Evolutionary conservation across 2,329 filamentous ascomycete species (phyloP), one percentile per base, ranked within the genome.

Genomic region (Zymoseptoria crescenta): DNA sequence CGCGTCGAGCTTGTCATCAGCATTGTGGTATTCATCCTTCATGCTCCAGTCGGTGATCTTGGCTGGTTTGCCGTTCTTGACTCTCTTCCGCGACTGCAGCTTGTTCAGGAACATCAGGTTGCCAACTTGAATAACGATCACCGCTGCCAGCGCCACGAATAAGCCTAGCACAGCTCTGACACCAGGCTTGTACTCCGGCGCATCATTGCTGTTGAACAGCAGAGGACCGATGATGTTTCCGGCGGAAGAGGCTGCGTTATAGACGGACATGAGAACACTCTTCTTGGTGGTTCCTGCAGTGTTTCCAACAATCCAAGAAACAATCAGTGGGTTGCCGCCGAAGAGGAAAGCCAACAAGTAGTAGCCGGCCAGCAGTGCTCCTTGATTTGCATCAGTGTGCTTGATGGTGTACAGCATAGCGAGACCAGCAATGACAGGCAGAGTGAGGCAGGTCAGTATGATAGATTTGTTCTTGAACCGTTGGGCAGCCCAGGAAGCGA

Each of bases 231-330:
- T 78, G 58, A 89, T 87, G 68, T 88, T 87, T 2, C 86, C 86
- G 0, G 64, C 59, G 7, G 83, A 81, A 1, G 80, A 79, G 0
- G 82, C 85, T 1, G 82, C 84, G 64, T 86, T 85, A 75, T 83
- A 88, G 0, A 87, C 73, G 0, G 81, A 82, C 79, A 87, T 84
- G 48, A 84, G 79, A 54, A 82, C 77, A 0, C 83, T 84, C 67
- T 86, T 86, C 72, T 89, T 88, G 2, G 85, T 87, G 16, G 80
- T 82, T 6, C 86, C 87, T 0, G 79, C 86, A 0, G 84, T 87
- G 69, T 89, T 89, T 7, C 81, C 83, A 5, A 88, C 79, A 59
- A 88, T 84, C 86, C 86, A 89, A 0, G 83, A 80, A 0, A 88
- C 82, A 27, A 87, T 81, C 8, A 89, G 74, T 0, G 85, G 85